A percentile compares a stretch with the other conserved stretches of the same genome.
Conservation (phyloP, 108 stramenopile species). For the Pseudonitzschia multistriata region DNA sequence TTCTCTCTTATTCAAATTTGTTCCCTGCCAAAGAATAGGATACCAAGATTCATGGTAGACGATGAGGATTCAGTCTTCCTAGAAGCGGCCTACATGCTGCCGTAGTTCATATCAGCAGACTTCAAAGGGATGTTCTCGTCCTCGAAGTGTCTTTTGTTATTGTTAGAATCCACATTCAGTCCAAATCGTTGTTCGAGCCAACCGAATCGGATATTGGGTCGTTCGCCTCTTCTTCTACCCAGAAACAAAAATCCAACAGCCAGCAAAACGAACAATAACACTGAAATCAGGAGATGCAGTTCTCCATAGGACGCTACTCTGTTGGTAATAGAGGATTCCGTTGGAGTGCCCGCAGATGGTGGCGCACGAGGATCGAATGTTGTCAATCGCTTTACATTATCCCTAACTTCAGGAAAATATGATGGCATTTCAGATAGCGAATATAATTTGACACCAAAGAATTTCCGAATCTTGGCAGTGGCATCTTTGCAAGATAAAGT, state of each 20-base stretch:
- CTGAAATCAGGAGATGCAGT: background rate
- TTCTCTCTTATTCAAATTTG: too few relatives aligned
- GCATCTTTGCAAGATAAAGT: background rate
- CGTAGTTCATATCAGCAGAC: background rate
- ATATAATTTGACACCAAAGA: background rate
- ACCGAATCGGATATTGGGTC: background rate
- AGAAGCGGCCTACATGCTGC: background rate
- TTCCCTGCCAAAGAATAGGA: too few relatives aligned
- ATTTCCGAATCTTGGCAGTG: background rate
- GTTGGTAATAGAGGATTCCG: background rate
- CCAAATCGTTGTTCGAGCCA: background rate
- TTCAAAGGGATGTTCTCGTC: background rate
- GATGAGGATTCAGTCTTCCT: too few relatives aligned
- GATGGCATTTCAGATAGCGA: background rate
- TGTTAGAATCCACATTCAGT: background rate
- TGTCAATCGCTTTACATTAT: too few relatives aligned
- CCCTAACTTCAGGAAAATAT: background rate
- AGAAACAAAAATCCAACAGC: background rate
- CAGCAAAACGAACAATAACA: background rate
- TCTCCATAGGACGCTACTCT: background rate
- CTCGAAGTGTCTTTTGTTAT: background rate
- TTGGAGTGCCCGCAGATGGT: background rate
- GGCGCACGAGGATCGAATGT: background rate
- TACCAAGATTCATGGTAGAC: too few relatives aligned
- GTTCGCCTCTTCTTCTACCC: background rate